phyloP scores from a whole-genome alignment of 164 flowering plant species.

The Brasenia schreberi region DNA sequence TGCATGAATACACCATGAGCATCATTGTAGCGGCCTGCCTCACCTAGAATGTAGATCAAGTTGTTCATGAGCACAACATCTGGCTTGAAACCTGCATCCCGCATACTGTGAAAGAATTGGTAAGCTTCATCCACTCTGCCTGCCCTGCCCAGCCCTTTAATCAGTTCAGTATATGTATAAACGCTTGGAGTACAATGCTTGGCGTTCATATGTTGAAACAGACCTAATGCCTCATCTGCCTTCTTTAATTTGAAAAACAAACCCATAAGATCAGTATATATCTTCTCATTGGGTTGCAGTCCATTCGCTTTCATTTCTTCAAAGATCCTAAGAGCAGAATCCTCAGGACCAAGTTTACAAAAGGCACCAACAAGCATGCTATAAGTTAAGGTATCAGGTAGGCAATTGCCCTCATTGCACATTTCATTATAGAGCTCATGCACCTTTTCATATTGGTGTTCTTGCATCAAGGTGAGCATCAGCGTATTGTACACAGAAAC shows the following conservation, averaged over 20 bases:
- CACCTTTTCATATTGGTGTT: constrained; percentile 70
- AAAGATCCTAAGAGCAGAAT: constrained; percentile 65
- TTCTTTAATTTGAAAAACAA: constrained; percentile 50
- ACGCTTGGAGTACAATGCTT: constrained; percentile 55
- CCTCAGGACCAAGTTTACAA: constrained; percentile 56
- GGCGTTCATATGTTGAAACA: constrained; percentile 57
- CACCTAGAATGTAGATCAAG: constrained; percentile 59
- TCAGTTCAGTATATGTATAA: constrained; percentile 82
- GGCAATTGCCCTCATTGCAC: constrained; percentile 69
- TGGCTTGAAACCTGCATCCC: constrained; percentile 51
- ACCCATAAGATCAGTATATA: constrained; percentile 62
- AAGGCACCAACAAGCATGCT: constrained; percentile 59
- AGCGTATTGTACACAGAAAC: constrained; percentile 52
- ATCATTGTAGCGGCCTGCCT: constrained; percentile 48
- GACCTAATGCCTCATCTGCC: constrained; percentile 47
- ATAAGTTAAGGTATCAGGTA: constrained; percentile 75
- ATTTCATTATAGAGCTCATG: constrained; percentile 84
- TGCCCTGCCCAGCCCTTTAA: constrained; percentile 70
- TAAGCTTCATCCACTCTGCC: constrained; percentile 82
- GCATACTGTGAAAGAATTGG: constrained; percentile 37
- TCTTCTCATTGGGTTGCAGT: constrained; percentile 64
- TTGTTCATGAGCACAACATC: constrained; percentile 86
- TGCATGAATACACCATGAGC: constrained; percentile 55
- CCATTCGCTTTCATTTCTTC: constrained; percentile 89
- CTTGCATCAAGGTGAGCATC: constrained; percentile 71